Percentiles rank a stretch among this genome's conserved stretches.
These are phyloP conservation scores for Beverwykella pulmonaria DNA, from an alignment of 495 filamentous ascomycete genomes.

Conservation along the genomic window DNA sequence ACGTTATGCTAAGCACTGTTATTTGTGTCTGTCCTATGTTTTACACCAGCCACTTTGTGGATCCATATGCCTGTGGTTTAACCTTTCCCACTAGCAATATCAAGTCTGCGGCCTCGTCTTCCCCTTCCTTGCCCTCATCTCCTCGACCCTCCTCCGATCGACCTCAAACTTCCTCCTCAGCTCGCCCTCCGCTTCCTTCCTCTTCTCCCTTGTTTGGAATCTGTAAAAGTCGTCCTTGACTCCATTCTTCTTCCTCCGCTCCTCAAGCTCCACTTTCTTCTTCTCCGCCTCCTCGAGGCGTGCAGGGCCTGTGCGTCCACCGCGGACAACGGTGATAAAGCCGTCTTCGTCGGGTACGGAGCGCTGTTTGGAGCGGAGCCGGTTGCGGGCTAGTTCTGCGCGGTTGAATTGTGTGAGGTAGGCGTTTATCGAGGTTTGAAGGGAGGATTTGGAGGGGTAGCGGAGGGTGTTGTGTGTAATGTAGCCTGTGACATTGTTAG, in stretches of 20 bases:
- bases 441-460: conserved; percentile 64
- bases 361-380: conserved; percentile 63
- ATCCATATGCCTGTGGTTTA: too few relatives aligned
- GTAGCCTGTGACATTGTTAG: conserved; percentile 54
- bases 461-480: conserved; percentile 64
- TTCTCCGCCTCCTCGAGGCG: conserved; percentile 73
- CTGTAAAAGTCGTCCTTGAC: conserved; percentile 80
- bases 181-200: conserved; percentile 76
- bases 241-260: conserved; percentile 68
- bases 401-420: conserved; percentile 76
- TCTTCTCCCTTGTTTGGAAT: conserved; percentile 87
- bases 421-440: conserved; percentile 73
- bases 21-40: too few relatives aligned
- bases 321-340: conserved; percentile 87
- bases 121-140: conserved; percentile 62
- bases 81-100: background rate
- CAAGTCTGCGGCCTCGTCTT: conserved; percentile 40
- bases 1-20: too few relatives aligned
- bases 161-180: conserved; percentile 67
- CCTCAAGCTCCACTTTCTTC: conserved; percentile 71
- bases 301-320: conserved; percentile 72
- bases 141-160: conserved; percentile 63
- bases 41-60: too few relatives aligned
- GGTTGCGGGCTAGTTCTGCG: conserved; percentile 63
- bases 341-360: conserved; percentile 90